phyloP scores from a whole-genome alignment of 1,284 basidiomycete species.

The Athelia psychrophila region DNA sequence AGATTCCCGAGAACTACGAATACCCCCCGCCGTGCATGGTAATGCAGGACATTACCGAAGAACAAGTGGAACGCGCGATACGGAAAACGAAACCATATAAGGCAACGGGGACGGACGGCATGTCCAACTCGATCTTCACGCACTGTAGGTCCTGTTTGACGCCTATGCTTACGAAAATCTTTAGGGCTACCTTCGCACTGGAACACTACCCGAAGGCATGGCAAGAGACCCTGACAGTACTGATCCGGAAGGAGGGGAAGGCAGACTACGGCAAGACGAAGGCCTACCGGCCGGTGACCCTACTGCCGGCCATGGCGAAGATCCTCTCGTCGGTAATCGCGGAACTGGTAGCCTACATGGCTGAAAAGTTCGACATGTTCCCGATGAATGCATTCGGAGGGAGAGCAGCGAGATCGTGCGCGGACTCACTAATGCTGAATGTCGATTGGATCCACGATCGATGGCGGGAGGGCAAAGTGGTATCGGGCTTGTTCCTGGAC shows the following conservation, averaged over 20 bases:
- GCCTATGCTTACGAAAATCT: constrained; percentile 20
- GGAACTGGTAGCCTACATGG: constrained; percentile 16
- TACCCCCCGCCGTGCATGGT: constrained; percentile 20
- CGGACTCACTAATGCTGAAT: constrained; percentile 20
- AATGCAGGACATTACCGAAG: constrained; percentile 8
- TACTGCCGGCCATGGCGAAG: constrained; percentile 22
- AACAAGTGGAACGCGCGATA: constrained; percentile 14
- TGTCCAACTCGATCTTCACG: constrained; percentile 29
- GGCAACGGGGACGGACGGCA: constrained; percentile 25
- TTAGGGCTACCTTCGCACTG: constrained; percentile 16
- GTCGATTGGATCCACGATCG: constrained; percentile 18
- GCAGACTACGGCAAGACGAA: constrained; percentile 22
- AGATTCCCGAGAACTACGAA: constrained; percentile 1
- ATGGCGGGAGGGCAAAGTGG: constrained; percentile 19
- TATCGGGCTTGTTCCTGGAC: constrained; percentile 23
- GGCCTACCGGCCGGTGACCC: constrained; percentile 27
- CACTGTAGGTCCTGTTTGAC: constrained; percentile 12
- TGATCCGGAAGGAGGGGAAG: constrained; percentile 27
- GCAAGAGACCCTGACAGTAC: constrained; percentile 12
- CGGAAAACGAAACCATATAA: constrained; percentile 23
- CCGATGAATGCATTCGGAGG: constrained; percentile 23
- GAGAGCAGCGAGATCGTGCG: constrained; percentile 18
- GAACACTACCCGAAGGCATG: constrained; percentile 15
- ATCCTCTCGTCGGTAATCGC: constrained; percentile 23
- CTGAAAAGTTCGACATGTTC: constrained; percentile 17